Percentiles rank a stretch among this genome's conserved stretches.
Conservation (phyloP, 106 monocot genomes). For the Phalaenopsis equestris region DNA sequence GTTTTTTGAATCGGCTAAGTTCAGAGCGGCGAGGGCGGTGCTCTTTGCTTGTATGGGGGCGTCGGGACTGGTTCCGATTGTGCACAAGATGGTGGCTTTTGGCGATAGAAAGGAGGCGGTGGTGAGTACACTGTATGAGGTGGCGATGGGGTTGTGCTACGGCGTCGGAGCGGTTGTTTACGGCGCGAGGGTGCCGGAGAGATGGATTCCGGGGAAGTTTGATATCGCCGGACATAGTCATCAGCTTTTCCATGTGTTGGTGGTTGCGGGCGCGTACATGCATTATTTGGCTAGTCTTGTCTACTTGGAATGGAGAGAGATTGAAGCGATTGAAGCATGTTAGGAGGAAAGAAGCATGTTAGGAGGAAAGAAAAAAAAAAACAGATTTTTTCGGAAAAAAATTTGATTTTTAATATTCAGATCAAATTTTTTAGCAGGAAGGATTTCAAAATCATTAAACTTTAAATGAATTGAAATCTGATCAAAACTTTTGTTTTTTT, state of each 20-base stretch:
- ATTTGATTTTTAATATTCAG: not conserved
- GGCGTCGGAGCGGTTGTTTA: constrained; percentile 54
- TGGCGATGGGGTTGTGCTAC: constrained; percentile 47
- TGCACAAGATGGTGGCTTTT: constrained; percentile 52
- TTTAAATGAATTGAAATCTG: not conserved
- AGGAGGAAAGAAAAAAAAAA: not conserved
- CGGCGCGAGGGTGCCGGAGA: constrained; percentile 51
- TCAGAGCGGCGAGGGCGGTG: constrained; percentile 32
- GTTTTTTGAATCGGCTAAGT: constrained; percentile 43
- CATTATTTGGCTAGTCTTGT: constrained; percentile 60
- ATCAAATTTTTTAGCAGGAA: too few species aligned
- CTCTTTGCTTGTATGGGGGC: constrained; percentile 65
- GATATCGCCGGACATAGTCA: constrained; percentile 70
- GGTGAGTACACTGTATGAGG: constrained; percentile 50
- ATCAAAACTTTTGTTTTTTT: not conserved
- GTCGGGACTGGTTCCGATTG: constrained; percentile 58
- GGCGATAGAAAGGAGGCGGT: constrained; percentile 45
- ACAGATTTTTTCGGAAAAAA: too few species aligned
- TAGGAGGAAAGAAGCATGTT: constrained; percentile 15
- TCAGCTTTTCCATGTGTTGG: constrained; percentile 68
- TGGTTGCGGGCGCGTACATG: constrained; percentile 67
- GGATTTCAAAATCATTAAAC: not conserved
- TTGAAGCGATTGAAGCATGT: constrained; percentile 35
- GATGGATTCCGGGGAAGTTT: constrained; percentile 73
- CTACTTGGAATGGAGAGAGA: constrained; percentile 62